phyloP scores from a whole-genome alignment of 768 basidiomycete species.

The Pleurotus tuber-regium region DNA sequence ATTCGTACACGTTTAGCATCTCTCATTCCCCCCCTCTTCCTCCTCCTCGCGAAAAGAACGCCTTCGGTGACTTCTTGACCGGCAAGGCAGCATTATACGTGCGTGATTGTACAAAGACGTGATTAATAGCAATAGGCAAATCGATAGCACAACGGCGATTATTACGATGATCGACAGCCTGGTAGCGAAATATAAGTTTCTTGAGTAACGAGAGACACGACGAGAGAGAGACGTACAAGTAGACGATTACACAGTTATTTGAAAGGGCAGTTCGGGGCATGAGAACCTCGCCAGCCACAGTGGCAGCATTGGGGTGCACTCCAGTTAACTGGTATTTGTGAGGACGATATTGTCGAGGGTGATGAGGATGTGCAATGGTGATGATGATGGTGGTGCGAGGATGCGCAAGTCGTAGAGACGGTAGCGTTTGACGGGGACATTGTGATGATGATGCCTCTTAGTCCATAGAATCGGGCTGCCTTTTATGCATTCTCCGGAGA shows the following conservation, averaged over 20 bases:
- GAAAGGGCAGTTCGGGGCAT: slow-evolving; percentile 65
- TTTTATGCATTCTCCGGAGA: slow-evolving; percentile 30
- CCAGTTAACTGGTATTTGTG: slow-evolving; percentile 35
- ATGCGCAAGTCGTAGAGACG: neutral
- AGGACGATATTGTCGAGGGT: slow-evolving; percentile 20
- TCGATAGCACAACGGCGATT: neutral
- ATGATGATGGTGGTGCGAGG: neutral
- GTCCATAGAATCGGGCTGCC: slow-evolving; percentile 14
- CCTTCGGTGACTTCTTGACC: too few relatives aligned
- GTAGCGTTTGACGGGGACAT: too few relatives aligned
- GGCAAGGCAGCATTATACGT: neutral
- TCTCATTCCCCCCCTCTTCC: too few relatives aligned
- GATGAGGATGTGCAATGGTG: slow-evolving; percentile 11
- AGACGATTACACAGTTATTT: slow-evolving; percentile 30
- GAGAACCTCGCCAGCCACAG: slow-evolving; percentile 66
- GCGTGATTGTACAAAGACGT: neutral
- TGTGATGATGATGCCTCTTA: too few relatives aligned
- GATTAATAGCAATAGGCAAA: neutral
- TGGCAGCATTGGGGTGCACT: slow-evolving; percentile 78
- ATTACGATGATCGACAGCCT: neutral
- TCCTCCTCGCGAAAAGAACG: too few relatives aligned
- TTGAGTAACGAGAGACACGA: neutral
- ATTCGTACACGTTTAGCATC: too few relatives aligned
- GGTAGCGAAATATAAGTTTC: neutral
- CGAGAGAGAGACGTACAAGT: neutral